Evolutionary conservation across 2,329 filamentous ascomycete genomes (phyloP), one percentile per base, ranked within the genome.

Genomic region (Akanthomyces dipterigenus): DNA sequence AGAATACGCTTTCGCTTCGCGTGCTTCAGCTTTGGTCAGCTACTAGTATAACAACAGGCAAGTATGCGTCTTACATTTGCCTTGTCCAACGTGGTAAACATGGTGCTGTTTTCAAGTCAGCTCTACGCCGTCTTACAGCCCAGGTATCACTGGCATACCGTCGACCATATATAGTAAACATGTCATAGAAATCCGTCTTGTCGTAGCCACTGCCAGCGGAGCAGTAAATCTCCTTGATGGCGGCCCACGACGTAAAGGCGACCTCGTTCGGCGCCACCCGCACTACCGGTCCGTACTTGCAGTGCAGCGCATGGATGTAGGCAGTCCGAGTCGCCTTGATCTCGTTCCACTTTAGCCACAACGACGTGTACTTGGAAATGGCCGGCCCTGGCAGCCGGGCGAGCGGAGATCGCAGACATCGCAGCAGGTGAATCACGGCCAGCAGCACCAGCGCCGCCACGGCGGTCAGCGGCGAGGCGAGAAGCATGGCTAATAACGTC

Each of bases 141-240:
- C 6, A 11, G 16, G 2, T 16, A 20, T 8, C 6, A 22, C 18
- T 5, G 18, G 67, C 75, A 61, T 69, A 82, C 82, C 82, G 80
- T 63, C 78, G 77, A 12, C 79, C 81, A 65, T 83, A 87, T 3
- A 85, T 76, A 61, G 69, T 80, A 64, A 88, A 88, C 20, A 88
- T 70, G 63, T 84, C 73, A 67, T 88, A 88, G 65, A 87, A 87
- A 61, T 83, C 80, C 0, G 83, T 86, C 74, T 87, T 88, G 68
- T 88, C 83, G 68, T 83, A 88, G 26, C 84, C 85, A 67, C 83
- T 86, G 4, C 84, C 84, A 0, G 80, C 80, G 0, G 81, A 82
- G 65, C 80, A 79, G 70, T 88, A 88, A 50, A 87, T 87, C 71
- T 86, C 82, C 68, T 83, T 87, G 57, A 87, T 71, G 0, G 81